Evolutionary conservation across 257 asterid species (phyloP).

Genomic region (Petrea volubilis): DNA sequence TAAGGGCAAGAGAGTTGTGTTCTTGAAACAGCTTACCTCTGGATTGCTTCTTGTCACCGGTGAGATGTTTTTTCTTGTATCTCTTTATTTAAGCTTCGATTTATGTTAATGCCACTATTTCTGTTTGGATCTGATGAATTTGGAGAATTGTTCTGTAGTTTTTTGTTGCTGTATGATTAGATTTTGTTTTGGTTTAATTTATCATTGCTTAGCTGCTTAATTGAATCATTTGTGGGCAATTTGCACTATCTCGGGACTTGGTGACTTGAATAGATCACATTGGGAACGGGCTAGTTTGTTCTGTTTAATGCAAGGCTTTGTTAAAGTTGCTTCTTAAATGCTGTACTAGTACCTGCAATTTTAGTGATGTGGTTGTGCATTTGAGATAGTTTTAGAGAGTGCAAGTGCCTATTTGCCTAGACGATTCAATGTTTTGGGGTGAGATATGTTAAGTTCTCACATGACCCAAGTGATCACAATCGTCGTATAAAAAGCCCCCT

Average conservation of each 20-base stretch:
- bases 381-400: too few species aligned
- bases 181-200: background rate
- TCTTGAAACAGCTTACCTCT: constrained; percentile 58
- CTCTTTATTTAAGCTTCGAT: background rate
- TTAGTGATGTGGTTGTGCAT: too few species aligned
- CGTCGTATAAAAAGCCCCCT: constrained; percentile 18
- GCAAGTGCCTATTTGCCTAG: too few species aligned
- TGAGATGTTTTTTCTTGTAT: background rate
- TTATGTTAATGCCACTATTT: background rate
- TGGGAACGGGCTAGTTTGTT: too few species aligned
- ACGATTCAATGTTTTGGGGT: constrained; percentile 9
- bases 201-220: background rate
- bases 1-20: constrained; percentile 56
- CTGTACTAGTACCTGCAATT: background rate
- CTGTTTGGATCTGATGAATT: background rate
- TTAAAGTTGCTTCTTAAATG: background rate
- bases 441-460: constrained; percentile 7
- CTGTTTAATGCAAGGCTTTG: background rate
- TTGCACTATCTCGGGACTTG: too few species aligned
- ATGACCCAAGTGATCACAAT: constrained; percentile 8
- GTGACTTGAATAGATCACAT: too few species aligned
- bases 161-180: too few species aligned
- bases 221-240: background rate
- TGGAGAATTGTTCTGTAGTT: too few species aligned
- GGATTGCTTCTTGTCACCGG: constrained; percentile 57